These are phyloP conservation scores for Fomitopsis betulina DNA, from an alignment of 1,284 basidiomycete genomes.

Conservation along the genomic window DNA sequence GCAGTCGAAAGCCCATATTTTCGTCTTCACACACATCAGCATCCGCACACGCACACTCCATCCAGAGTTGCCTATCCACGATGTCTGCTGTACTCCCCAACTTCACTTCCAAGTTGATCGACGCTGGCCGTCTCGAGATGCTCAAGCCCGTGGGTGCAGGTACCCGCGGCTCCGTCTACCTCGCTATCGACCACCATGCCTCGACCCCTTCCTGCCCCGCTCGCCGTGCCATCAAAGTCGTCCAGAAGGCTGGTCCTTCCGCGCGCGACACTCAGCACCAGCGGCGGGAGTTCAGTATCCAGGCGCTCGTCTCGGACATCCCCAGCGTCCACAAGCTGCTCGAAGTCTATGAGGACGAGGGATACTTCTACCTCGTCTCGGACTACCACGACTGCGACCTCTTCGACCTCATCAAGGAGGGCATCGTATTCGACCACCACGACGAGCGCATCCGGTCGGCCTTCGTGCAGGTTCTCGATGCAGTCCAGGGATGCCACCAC, in stretches of 20 bases:
- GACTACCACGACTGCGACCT: slow-evolving; percentile 64
- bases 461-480: slow-evolving; percentile 59
- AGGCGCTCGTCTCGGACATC: slow-evolving; percentile 53
- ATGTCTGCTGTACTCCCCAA: neutral
- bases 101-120: neutral
- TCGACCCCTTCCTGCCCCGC: slow-evolving; percentile 5
- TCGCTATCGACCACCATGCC: slow-evolving; percentile 20
- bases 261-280: slow-evolving; percentile 5
- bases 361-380: slow-evolving; percentile 56
- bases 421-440: slow-evolving; percentile 41
- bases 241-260: slow-evolving; percentile 15
- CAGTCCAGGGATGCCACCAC: slow-evolving; percentile 56
- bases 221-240: slow-evolving; percentile 22
- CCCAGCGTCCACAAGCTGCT: slow-evolving; percentile 56
- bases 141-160: slow-evolving; percentile 24
- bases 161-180: slow-evolving; percentile 30
- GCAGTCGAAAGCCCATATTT: neutral
- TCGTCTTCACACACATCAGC: neutral
- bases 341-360: slow-evolving; percentile 42
- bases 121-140: slow-evolving; percentile 2
- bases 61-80: neutral
- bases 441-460: slow-evolving; percentile 45
- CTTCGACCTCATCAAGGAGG: slow-evolving; percentile 55
- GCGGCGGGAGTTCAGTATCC: slow-evolving; percentile 33
- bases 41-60: neutral